Percentiles rank a stretch among this genome's conserved stretches.
Evolutionary conservation across 75 land plant species (phyloP).

Genomic region (Picea glauca): DNA sequence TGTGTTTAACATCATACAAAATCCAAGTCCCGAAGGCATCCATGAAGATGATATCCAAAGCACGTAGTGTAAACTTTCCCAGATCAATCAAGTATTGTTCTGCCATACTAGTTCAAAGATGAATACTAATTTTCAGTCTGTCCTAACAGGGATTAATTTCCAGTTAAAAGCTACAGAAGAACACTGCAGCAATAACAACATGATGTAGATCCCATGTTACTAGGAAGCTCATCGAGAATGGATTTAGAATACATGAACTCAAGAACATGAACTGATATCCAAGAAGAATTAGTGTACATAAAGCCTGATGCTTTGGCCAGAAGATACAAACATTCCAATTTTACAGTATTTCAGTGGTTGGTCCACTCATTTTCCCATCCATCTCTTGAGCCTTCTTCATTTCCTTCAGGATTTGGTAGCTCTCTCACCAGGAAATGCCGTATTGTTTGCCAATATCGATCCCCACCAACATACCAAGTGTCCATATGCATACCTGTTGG

Average conservation of each 20-base stretch:
- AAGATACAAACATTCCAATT: background rate
- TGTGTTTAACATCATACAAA: background rate
- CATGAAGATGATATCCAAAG: background rate
- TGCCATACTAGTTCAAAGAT: background rate
- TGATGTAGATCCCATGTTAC: background rate
- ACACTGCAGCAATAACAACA: background rate
- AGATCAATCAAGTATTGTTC: background rate
- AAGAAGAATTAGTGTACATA: slow-evolving; percentile 5
- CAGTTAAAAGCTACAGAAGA: background rate
- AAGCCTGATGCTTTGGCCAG: background rate
- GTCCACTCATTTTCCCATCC: slow-evolving; percentile 8
- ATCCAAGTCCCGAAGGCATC: background rate
- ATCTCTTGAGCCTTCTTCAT: background rate
- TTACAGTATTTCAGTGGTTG: background rate
- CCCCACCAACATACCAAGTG: slow-evolving; percentile 88
- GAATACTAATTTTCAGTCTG: background rate
- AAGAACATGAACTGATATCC: background rate
- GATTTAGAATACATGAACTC: background rate
- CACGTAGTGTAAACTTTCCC: background rate
- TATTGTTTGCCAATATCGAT: slow-evolving; percentile 77
- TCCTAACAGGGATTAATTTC: background rate
- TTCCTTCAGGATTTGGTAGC: slow-evolving; percentile 10
- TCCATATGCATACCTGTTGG: slow-evolving; percentile 97
- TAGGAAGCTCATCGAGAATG: background rate
- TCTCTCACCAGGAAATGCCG: slow-evolving; percentile 52